Base-by-base conservation (phyloP, 148 eudicot genomes). In the Rhododendron mucronatum region DNA sequence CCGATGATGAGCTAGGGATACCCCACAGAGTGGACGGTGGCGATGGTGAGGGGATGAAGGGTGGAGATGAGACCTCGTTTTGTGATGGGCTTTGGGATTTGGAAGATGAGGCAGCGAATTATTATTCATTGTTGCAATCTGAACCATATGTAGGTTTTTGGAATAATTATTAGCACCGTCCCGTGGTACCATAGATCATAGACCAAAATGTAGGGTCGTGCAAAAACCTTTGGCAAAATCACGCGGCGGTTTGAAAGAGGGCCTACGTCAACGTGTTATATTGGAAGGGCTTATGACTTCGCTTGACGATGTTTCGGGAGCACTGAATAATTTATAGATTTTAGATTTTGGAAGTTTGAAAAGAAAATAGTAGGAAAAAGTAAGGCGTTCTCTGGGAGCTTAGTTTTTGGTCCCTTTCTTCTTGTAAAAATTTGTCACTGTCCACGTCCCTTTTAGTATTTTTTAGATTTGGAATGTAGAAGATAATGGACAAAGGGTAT, bases 1-100 rank as follows among this genome's bases (percentile, higher is more conserved):
- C 99, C 0, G 99, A 96, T 47, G 99, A 95, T 80, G 99, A 96
- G 89, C 89, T 96, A 16, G 99, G 99, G 28, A 79, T 96, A 33
- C 98, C 99, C 2, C 92, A 85, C 30, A n/a, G 88, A 48, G 80
- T 21, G 12, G 83, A 80, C 78, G 48, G 91, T 18, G 83, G 84
- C 28, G 89, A 82, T 1, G 94, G 74, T 39, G 88, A 83, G 69
- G 84, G 77, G 61, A 85, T 86, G 77, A 89, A 86, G 75, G 87
- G 88, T 50, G 93, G 86, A 79, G 94, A 90, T 80, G 67, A 78
- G 30, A 78, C 81, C 4, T 14, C 76, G 30, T 75, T 85, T 11
- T 86, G 79, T 84, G 91, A 91, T 89, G 95, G 94, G 84, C 74
- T 95, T 85, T 96, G 99, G 99, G 98, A 96, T 86, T 85, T 94